Evolutionary conservation across 140 eudicot species (phyloP).

Genomic region (Cichorium intybus): DNA sequence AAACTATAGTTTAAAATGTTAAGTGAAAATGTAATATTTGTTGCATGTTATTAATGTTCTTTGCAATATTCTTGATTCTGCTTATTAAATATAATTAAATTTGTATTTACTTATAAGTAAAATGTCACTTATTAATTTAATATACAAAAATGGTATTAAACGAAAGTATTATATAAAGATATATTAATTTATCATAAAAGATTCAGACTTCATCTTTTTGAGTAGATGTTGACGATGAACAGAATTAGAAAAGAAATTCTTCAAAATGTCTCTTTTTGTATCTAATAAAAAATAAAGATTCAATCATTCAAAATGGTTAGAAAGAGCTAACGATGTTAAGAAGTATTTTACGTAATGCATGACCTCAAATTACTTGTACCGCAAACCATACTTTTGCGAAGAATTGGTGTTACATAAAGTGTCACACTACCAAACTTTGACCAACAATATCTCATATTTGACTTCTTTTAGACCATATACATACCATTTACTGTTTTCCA

Average conservation of each 20-base stretch:
- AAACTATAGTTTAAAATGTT: too few species aligned
- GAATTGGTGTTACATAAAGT: slow-evolving; percentile 7
- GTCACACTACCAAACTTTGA: slow-evolving; percentile 16
- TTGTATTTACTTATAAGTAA: too few species aligned
- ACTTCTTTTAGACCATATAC: neutral
- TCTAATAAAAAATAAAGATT: neutral
- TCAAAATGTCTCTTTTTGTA: too few species aligned
- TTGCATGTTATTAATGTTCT: too few species aligned
- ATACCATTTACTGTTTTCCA: neutral
- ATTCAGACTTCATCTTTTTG: too few species aligned
- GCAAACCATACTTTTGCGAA: slow-evolving; percentile 10
- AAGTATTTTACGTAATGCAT: slow-evolving; percentile 10
- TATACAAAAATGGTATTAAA: too few species aligned
- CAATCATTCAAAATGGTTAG: neutral
- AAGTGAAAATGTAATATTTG: too few species aligned
- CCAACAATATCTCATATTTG: neutral
- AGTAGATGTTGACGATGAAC: neutral
- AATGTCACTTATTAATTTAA: too few species aligned
- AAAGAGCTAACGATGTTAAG: neutral
- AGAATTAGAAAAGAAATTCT: neutral
- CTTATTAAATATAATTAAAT: too few species aligned
- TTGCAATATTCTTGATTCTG: too few species aligned
- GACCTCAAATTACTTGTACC: slow-evolving; percentile 26
- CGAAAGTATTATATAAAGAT: too few species aligned
- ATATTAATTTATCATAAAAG: too few species aligned